phyloP scores from a whole-genome alignment of 352 stramenopile species.

The Halophytophthora batemanensis region DNA sequence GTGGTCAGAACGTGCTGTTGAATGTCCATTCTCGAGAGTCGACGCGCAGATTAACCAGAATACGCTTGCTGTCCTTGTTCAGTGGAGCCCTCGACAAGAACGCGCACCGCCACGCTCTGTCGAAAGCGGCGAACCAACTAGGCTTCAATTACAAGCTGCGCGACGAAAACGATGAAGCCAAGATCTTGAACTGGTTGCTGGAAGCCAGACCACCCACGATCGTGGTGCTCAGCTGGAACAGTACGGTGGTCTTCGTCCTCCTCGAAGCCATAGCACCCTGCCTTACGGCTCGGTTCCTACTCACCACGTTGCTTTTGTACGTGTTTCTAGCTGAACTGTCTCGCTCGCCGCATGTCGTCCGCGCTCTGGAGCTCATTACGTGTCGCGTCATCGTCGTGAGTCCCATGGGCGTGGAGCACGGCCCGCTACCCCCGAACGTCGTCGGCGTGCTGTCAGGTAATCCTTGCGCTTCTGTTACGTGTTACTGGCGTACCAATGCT shows the following conservation, averaged over 20 bases:
- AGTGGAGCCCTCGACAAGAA: too few relatives aligned
- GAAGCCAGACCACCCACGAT: slow-evolving; percentile 6
- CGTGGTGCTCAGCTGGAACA: slow-evolving; percentile 39
- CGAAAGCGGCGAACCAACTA: slow-evolving; percentile 7
- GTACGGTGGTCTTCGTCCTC: slow-evolving; percentile 7
- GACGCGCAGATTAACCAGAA: too few relatives aligned
- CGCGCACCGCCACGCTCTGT: too few relatives aligned
- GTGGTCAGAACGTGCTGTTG: slow-evolving; percentile 12
- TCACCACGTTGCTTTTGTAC: not conserved
- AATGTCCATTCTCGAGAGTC: too few relatives aligned
- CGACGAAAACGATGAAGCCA: slow-evolving; percentile 31
- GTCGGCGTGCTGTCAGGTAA: slow-evolving; percentile 27
- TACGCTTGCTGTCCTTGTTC: too few relatives aligned
- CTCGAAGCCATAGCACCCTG: not conserved
- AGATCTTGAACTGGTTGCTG: slow-evolving; percentile 34
- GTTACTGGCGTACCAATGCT: too few relatives aligned
- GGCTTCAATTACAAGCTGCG: slow-evolving; percentile 5
- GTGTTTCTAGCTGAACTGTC: slow-evolving; percentile 16
- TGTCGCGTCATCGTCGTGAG: slow-evolving; percentile 26
- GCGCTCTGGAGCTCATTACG: slow-evolving; percentile 20
- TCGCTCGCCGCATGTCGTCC: slow-evolving; percentile 24
- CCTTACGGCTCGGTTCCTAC: not conserved
- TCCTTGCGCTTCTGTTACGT: too few relatives aligned
- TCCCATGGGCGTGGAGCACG: slow-evolving; percentile 23
- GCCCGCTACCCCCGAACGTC: slow-evolving; percentile 26